Base-by-base conservation (phyloP, 139 green algal genomes). In the Chlorokybus atmophyticus region DNA sequence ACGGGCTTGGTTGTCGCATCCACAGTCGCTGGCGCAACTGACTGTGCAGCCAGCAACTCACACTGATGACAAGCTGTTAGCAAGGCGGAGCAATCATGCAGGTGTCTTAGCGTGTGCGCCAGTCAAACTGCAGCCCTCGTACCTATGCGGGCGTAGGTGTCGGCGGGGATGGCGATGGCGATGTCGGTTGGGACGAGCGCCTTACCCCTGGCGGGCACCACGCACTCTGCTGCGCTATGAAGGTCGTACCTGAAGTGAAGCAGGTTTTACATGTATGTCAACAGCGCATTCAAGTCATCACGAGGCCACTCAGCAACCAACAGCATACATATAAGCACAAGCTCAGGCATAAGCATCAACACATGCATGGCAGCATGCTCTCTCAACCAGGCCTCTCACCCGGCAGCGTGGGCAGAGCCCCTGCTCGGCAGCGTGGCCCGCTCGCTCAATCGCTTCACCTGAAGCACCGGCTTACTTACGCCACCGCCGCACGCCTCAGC, bases 101-200 rank as follows among this genome's bases (percentile, higher is more conserved):
- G 10, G 10, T 38, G 23, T 41, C 25, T 55, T 49, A 55, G 23
- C 10, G 25, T 55, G 29, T 19, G 29, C 29, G 17, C 31, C 10
- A 52, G 27, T 52, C 14, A 8, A 6, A 52, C 14, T n/a, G n/a
- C n/a, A n/a, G n/a, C n/a, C n/a, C n/a, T 6, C 55, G 55, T 35
- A 4, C 90, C 91, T 1, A 98, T 81, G 35, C 91, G 80, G 1
- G 84, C 91, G 54, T 98, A 98, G 4, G 90, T 96, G 47, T 83
- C 87, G 6, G 70, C 29, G 1, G 91, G 91, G 21, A 89, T 82
- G 28, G 77, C 77, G 40, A 98, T 87, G 47, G 80, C 51, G 1
- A 98, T 47, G 64, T 85, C 90, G 0, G 91, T 98, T 49, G 84
- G 82, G 0, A 94, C 80, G 2, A 91, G 51, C 1, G 54, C 76